Percentiles rank a stretch among this genome's conserved stretches.
These are phyloP conservation scores for Protomyces pachydermus DNA, from an alignment of 1,139 yeast species.

Conservation along the genomic window DNA sequence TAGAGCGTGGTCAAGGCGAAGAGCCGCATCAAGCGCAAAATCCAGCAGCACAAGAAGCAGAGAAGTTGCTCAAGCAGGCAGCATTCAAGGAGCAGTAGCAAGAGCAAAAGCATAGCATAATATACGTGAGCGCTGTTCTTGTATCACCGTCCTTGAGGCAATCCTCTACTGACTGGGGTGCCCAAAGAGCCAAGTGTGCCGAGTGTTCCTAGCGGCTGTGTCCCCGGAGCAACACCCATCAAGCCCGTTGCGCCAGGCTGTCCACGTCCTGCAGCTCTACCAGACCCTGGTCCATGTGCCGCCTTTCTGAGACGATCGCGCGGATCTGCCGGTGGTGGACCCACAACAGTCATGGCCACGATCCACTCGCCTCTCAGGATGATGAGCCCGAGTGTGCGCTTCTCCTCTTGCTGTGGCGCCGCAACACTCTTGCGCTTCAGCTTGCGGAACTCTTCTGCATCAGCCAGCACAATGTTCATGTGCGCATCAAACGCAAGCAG, in stretches of 20 bases:
- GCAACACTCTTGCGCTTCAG: constrained; percentile 16
- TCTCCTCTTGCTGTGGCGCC: constrained; percentile 46
- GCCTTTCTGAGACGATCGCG: constrained; percentile 45
- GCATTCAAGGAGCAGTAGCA: not conserved
- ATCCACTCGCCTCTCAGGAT: constrained; percentile 86
- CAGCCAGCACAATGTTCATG: constrained; percentile 78
- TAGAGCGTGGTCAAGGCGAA: not conserved
- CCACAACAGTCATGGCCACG: constrained; percentile 75
- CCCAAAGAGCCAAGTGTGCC: not conserved
- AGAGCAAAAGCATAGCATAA: not conserved
- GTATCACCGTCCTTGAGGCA: not conserved
- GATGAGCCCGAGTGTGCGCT: constrained; percentile 70
- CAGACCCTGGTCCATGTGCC: constrained; percentile 46
- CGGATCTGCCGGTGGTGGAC: constrained; percentile 59
- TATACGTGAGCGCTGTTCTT: too few relatives aligned
- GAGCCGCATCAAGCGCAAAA: not conserved
- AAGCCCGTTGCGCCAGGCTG: constrained; percentile 13
- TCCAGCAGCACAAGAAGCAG: not conserved
- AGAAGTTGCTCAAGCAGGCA: not conserved
- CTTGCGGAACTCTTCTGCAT: constrained; percentile 71
- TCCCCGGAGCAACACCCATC: not conserved
- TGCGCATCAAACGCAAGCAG: constrained; percentile 72
- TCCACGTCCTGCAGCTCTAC: constrained; percentile 44
- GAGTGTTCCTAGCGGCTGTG: not conserved
- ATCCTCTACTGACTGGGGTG: not conserved